Base-by-base conservation (phyloP, 2,329 filamentous ascomycete genomes). In the Hypoxylon sp. region DNA sequence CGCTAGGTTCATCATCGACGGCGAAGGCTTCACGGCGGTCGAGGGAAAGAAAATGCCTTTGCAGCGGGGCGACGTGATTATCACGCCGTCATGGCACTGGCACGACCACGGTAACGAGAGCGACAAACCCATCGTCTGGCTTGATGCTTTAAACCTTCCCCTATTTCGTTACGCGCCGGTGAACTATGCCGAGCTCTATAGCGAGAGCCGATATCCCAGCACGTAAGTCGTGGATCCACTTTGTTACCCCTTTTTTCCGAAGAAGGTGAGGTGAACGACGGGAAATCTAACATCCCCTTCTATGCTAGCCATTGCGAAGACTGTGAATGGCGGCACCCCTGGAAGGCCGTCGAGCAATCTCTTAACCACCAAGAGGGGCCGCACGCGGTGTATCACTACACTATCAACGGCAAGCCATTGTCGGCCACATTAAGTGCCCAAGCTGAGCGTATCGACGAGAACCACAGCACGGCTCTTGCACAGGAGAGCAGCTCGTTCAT, bases 91-190 rank as follows among this genome's bases (percentile, higher is more conserved):
- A 0, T 85, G 84, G 84, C 82, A 85, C 69, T 86, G 82, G 78
- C 83, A 85, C 60, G 84, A 86, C 65, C 84, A 86, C 59, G 84
- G 84, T 13, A 85, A 86, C 46, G 81, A 86, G 20, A 81, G 83
- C 0, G 76, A 77, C 0, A 80, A 79, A 0, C 83, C 83, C 0
- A 82, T 86, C 79, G 84, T 87, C 57, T 87, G 84, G 84, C 78
- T 87, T 1, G 84, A 87, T 67, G 83, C 81, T 1, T 75, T 87
- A 0, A 82, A 86, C 69, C 71, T 86, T 43, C 84, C 84, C 0
- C 76, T 76, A 39, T 86, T 84, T 62, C 73, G 75, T 6, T 79
- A 82, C 62, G 82, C 82, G 44, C 84, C 83, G 0, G 80, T 85
- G 1, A 80, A 86, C 66, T 86, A 86, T 67, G 81, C 82, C 4